Evolutionary conservation across 1,284 basidiomycete genomes (phyloP).

Genomic region (Apiotrichum brassicae): DNA sequence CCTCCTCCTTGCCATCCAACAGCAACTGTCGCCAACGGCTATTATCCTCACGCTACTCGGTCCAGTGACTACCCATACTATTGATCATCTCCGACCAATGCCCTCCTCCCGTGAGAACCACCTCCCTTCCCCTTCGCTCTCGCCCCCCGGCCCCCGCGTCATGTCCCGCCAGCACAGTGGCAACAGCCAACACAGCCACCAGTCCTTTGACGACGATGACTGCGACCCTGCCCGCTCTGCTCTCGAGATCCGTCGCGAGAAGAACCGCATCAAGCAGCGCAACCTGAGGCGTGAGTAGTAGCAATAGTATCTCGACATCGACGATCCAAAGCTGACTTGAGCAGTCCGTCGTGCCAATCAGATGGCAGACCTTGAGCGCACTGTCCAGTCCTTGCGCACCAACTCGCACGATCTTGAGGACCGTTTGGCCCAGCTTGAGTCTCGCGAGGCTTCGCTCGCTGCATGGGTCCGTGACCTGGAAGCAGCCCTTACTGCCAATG

Average conservation of each 20-base stretch:
- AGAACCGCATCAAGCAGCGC: constrained; percentile 37
- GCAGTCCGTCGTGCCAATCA: constrained; percentile 39
- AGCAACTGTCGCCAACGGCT: no score
- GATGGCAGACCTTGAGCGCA: constrained; percentile 32
- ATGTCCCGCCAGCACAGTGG: not conserved
- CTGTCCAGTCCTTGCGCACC: constrained; percentile 16
- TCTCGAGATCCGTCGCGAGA: constrained; percentile 29
- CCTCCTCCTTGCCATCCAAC: no score
- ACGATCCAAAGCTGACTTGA: not conserved
- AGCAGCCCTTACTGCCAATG: constrained; percentile 23
- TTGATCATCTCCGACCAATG: no score
- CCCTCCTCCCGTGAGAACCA: not conserved
- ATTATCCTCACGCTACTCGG: no score
- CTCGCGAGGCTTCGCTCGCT: constrained; percentile 22
- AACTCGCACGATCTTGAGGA: constrained; percentile 21
- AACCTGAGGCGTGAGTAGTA: constrained; percentile 36
- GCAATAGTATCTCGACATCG: not conserved
- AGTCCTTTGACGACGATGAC: constrained; percentile 8
- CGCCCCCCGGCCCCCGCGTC: not conserved
- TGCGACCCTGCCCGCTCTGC: constrained; percentile 10
- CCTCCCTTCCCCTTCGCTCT: not conserved
- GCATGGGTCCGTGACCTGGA: constrained; percentile 36
- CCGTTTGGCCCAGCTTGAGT: constrained; percentile 14
- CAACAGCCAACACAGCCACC: constrained; percentile 2
- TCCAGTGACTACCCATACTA: no score